These are phyloP conservation scores for Claviceps pazoutovae DNA, from an alignment of 2,329 filamentous ascomycete genomes.

Conservation along the genomic window DNA sequence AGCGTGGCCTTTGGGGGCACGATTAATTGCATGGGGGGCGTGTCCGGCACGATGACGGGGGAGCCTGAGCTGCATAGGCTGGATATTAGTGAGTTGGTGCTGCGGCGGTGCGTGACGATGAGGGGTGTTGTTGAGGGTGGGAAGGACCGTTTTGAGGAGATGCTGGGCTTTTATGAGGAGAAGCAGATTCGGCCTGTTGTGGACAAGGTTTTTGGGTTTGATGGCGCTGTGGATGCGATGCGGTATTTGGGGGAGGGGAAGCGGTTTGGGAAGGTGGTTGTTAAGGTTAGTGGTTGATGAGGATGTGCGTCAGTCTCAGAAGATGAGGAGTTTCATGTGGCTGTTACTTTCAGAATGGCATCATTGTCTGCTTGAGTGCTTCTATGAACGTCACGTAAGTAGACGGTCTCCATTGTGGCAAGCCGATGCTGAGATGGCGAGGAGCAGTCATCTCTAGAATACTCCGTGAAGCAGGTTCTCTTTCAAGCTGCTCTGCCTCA, in stretches of 20 bases:
- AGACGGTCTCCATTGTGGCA: too few species aligned
- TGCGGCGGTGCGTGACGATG: slow-evolving; percentile 31
- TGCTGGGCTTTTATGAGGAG: slow-evolving; percentile 31
- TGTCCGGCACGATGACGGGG: slow-evolving; percentile 43
- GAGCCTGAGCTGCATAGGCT: slow-evolving; percentile 30
- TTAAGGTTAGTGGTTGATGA: slow-evolving; percentile 21
- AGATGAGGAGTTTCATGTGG: not conserved
- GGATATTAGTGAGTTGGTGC: slow-evolving; percentile 45
- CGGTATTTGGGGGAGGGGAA: slow-evolving; percentile 36
- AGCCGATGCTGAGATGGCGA: too few species aligned
- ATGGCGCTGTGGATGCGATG: slow-evolving; percentile 33
- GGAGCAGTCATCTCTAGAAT: too few species aligned
- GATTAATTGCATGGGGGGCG: slow-evolving; percentile 37
- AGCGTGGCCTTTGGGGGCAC: slow-evolving; percentile 40
- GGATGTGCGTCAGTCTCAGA: not conserved
- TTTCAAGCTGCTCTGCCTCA: too few species aligned
- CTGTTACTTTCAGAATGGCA: not conserved
- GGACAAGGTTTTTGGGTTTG: slow-evolving; percentile 32
- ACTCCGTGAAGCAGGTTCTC: too few species aligned
- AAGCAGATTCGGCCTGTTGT: slow-evolving; percentile 33
- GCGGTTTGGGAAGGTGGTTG: slow-evolving; percentile 44
- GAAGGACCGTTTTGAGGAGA: slow-evolving; percentile 36
- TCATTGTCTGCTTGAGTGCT: too few species aligned
- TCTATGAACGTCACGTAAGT: too few species aligned
- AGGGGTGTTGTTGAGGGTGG: slow-evolving; percentile 50